phyloP scores from a whole-genome alignment of 2,329 filamentous ascomycete species.

The Arthrobotrys conoides region DNA sequence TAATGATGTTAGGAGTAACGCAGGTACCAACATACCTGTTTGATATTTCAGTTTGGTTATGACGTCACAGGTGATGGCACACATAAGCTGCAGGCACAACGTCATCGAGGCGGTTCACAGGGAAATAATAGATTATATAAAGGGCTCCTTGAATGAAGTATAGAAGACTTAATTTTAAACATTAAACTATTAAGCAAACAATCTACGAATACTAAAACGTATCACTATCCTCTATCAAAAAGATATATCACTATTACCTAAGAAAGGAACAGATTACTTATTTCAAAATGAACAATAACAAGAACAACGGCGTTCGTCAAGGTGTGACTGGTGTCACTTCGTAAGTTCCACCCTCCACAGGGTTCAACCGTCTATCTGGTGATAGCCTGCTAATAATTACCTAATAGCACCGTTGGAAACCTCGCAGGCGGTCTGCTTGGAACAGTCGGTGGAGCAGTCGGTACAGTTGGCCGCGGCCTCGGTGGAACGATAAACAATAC shows the following conservation, averaged over 20 bases:
- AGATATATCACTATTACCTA: constrained; percentile 2
- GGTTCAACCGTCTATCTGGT: no score
- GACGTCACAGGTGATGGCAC: constrained; percentile 35
- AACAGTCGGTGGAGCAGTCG: constrained; percentile 49
- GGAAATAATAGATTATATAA: constrained; percentile 6
- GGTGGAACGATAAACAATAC: constrained; percentile 58
- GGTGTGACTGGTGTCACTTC: constrained; percentile 55
- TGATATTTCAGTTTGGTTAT: not conserved
- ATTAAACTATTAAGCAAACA: no score
- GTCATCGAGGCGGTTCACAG: not conserved
- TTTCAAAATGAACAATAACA: constrained; percentile 49
- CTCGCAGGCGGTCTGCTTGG: constrained; percentile 40
- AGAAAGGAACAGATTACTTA: not conserved
- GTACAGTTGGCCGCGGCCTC: constrained; percentile 55
- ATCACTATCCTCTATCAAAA: no score
- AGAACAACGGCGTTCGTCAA: constrained; percentile 52
- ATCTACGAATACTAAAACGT: no score
- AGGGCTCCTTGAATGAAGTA: not conserved
- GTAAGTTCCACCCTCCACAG: constrained; percentile 17
- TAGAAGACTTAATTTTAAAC: no score
- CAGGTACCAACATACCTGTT: no score
- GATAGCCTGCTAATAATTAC: no score
- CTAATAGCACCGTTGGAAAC: constrained; percentile 43
- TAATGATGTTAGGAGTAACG: not conserved
- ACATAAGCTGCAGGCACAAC: not conserved